Conservation (phyloP, 1,284 basidiomycete genomes). For the Ustanciosporium gigantosporum region DNA sequence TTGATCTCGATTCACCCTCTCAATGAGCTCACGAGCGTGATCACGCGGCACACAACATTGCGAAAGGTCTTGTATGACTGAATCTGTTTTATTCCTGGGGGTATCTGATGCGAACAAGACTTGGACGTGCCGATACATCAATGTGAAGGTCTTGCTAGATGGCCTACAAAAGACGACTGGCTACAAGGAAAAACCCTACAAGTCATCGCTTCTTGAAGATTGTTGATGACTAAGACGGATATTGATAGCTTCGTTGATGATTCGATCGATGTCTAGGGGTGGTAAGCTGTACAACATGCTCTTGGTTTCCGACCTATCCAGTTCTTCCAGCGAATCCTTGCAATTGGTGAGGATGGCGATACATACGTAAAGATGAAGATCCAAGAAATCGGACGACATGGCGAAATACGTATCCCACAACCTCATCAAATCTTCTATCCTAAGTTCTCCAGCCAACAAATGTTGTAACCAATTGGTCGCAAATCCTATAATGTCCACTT, state of each 20-base stretch:
- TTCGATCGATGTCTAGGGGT: slow-evolving; percentile 55
- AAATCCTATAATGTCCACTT: slow-evolving; percentile 56
- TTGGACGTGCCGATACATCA: too few species aligned
- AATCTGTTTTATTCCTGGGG: too few species aligned
- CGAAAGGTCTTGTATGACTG: too few species aligned
- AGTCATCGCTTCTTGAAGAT: slow-evolving; percentile 17
- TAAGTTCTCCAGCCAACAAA: slow-evolving; percentile 56
- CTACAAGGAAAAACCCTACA: background rate
- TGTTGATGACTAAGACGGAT: slow-evolving; percentile 54
- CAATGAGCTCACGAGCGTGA: too few species aligned
- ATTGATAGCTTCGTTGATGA: slow-evolving; percentile 60
- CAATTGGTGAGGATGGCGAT: slow-evolving; percentile 60
- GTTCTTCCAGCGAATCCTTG: slow-evolving; percentile 60
- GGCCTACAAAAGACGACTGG: too few species aligned
- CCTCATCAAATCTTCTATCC: slow-evolving; percentile 57
- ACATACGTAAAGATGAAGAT: slow-evolving; percentile 61
- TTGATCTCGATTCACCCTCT: too few species aligned
- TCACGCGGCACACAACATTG: too few species aligned
- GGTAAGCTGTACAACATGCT: slow-evolving; percentile 60
- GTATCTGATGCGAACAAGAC: too few species aligned
- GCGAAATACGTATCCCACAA: slow-evolving; percentile 62
- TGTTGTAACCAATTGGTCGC: slow-evolving; percentile 59
- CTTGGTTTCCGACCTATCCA: slow-evolving; percentile 59
- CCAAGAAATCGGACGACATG: slow-evolving; percentile 52
- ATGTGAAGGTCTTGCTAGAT: too few species aligned